Base-by-base conservation (phyloP, 2,329 filamentous ascomycete species). In the Leptoxyphium fumago region DNA sequence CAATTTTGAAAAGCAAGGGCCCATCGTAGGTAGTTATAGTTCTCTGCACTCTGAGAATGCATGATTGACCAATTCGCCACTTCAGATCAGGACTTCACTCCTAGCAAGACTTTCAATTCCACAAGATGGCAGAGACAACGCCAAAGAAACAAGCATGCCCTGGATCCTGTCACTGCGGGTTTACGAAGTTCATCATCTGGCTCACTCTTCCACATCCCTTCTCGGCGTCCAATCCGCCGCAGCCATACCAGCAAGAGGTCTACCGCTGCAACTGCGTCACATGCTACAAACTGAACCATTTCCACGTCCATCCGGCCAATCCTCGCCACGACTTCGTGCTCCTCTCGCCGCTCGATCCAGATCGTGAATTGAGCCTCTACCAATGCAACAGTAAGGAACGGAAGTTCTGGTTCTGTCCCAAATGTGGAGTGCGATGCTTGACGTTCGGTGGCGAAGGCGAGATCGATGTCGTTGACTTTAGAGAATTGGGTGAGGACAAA, bases 131-230 rank as follows among this genome's bases (percentile, higher is more conserved):
- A 53, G 49, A 50, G 46, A 48, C 51, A 53, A 44, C 42, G 46
- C 51, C 52, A 48, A 52, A 50, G 46, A 52, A 46, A 51, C 45
- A 41, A 41, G 40, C 40, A 41, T 41, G 40, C 40, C 40, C 21
- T 1, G 64, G 64, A 40, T 68, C 65, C 11, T 67, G 64, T 47
- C 65, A 66, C 49, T 68, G 64, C 49, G 62, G 63, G 29, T 43
- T 50, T 17, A 61, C 54, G 13, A 53, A 54, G 43, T 69, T 65
- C 48, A 53, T 67, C 40, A 52, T 58, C 41, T 63, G 58, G 49
- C 52, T 68, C 41, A 62, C 55, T 7, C 54, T 67, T 2, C 65
- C 65, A 29, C 55, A 51, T 38, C 21, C 2, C 29, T 46, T 52
- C 6, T 47, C 49, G 29, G 42, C 45, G 36, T 48, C 51, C 41